Evolutionary conservation across 2,329 filamentous ascomycete species (phyloP).

Genomic region (Hypocrella siamensis): DNA sequence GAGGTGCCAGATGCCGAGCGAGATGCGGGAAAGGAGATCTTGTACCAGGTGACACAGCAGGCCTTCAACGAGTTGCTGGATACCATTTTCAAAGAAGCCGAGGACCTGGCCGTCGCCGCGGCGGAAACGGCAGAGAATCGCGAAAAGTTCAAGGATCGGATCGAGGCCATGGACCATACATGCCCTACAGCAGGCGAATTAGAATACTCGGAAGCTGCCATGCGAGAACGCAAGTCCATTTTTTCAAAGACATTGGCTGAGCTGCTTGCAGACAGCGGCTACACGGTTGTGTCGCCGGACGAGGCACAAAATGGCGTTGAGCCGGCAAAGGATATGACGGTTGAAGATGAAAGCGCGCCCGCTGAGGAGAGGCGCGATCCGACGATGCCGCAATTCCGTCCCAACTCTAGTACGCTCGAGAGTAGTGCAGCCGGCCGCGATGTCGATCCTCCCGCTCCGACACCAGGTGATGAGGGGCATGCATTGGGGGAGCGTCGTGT

Average conservation of each 20-base stretch:
- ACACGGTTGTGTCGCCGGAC: slow-evolving; percentile 21
- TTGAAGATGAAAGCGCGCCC: slow-evolving; percentile 14
- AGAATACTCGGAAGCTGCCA: no score
- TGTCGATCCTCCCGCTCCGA: no score
- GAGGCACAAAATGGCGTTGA: no score
- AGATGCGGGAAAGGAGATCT: slow-evolving; percentile 72
- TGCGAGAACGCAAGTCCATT: no score
- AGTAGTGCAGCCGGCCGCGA: no score
- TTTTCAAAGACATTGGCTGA: slow-evolving; percentile 15
- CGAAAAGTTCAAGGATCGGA: slow-evolving; percentile 34
- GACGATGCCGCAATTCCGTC: slow-evolving; percentile 54
- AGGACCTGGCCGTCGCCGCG: slow-evolving; percentile 58
- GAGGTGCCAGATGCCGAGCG: slow-evolving; percentile 67
- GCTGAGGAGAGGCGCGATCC: slow-evolving; percentile 30
- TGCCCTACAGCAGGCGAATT: no score
- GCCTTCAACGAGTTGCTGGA: slow-evolving; percentile 85
- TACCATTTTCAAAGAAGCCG: slow-evolving; percentile 65
- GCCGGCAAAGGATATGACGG: no score
- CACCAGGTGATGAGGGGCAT: no score
- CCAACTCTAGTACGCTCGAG: no score
- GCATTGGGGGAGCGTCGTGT: no score
- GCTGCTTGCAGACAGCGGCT: slow-evolving; percentile 28
- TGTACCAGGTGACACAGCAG: slow-evolving; percentile 85
- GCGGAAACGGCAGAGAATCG: slow-evolving; percentile 47
- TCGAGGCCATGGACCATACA: slow-evolving; percentile 23